phyloP scores from a whole-genome alignment of 768 basidiomycete species.

The Peribolospora kevripleyi region DNA sequence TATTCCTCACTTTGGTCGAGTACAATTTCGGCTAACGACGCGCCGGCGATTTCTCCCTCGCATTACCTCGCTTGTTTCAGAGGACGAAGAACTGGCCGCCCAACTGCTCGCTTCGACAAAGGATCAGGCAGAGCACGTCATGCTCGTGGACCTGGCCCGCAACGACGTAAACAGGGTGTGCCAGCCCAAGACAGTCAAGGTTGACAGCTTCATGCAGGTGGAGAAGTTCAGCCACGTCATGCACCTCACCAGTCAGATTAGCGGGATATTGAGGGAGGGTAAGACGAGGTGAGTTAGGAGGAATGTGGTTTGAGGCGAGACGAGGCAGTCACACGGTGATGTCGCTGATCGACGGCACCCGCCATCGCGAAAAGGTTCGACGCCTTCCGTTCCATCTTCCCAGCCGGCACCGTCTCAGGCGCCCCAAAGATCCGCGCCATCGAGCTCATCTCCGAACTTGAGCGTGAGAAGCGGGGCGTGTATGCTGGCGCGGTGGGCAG shows the following conservation, averaged over 20 bases:
- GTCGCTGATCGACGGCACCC: not conserved
- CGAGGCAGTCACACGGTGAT: too few relatives aligned
- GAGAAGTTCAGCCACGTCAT: slow-evolving; percentile 97
- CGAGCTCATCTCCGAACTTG: slow-evolving; percentile 64
- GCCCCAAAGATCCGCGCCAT: slow-evolving; percentile 98
- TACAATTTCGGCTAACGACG: not conserved
- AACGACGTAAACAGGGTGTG: slow-evolving; percentile 98
- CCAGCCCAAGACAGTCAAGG: slow-evolving; percentile 79
- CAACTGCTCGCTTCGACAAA: slow-evolving; percentile 64
- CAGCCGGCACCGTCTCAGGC: slow-evolving; percentile 92
- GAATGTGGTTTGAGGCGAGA: too few relatives aligned
- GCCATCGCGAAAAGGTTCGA: slow-evolving; percentile 41
- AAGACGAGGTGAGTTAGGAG: slow-evolving; percentile 39
- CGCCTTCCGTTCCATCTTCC: slow-evolving; percentile 96
- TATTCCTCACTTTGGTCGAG: slow-evolving; percentile 1
- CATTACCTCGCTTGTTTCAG: slow-evolving; percentile 24
- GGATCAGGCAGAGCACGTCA: slow-evolving; percentile 92
- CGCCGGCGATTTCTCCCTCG: not conserved
- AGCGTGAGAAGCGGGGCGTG: slow-evolving; percentile 70
- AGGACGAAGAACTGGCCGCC: slow-evolving; percentile 59
- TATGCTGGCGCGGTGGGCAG: slow-evolving; percentile 97
- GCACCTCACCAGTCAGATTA: slow-evolving; percentile 85
- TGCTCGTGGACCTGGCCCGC: slow-evolving; percentile 91
- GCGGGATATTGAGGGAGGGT: slow-evolving; percentile 56
- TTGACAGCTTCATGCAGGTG: slow-evolving; percentile 76